phyloP scores from a whole-genome alignment of 192 early-diverging fungal genomes.

The Chytriomyces hyalinus region DNA sequence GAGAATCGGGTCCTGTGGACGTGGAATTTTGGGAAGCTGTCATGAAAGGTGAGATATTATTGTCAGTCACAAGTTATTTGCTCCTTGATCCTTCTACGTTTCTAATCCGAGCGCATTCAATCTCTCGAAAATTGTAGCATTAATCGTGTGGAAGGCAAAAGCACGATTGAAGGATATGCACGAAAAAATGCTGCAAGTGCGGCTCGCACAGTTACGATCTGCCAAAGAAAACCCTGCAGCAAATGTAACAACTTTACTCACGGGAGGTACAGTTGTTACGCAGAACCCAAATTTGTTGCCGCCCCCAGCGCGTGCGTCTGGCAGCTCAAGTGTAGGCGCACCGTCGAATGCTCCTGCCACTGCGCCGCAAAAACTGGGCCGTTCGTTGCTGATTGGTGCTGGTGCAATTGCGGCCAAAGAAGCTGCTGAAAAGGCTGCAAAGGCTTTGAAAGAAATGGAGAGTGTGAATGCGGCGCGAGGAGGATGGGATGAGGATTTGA shows the following conservation, averaged over 20 bases:
- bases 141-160: constrained; percentile 85
- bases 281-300: not conserved
- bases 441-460: constrained; percentile 56
- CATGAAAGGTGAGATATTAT: constrained; percentile 48
- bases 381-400: constrained; percentile 31
- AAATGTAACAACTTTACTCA: not conserved
- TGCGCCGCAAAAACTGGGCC: constrained; percentile 30
- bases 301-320: not conserved
- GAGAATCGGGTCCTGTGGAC: constrained; percentile 73
- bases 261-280: not conserved
- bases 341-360: constrained; percentile 35
- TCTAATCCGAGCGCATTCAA: not conserved
- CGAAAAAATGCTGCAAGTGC: constrained; percentile 70
- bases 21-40: constrained; percentile 95
- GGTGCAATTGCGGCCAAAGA: constrained; percentile 47
- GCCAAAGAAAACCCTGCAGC: constrained; percentile 1
- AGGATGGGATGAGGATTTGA: constrained; percentile 26
- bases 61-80: not conserved
- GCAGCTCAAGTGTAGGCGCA: not conserved
- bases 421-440: constrained; percentile 48
- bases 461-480: constrained; percentile 49
- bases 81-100: no score
- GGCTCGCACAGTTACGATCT: constrained; percentile 70
- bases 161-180: constrained; percentile 81
- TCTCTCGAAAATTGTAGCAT: constrained; percentile 26